A percentile compares a stretch with the other conserved stretches of the same genome.
phyloP scores from a whole-genome alignment of 2,329 filamentous ascomycete species.

The Trichoderma oligosporum region DNA sequence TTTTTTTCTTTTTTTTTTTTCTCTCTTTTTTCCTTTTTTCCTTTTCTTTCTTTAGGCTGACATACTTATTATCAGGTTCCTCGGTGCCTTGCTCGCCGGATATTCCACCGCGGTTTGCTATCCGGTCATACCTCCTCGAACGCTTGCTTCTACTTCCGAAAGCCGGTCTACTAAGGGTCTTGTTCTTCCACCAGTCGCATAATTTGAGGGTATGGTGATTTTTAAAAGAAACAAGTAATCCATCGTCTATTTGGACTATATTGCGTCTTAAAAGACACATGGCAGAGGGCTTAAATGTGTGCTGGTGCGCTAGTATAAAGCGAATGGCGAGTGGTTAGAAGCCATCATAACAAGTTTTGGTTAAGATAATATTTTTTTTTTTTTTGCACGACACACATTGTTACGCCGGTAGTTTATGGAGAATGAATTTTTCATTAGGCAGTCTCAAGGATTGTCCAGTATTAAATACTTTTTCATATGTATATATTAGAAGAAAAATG shows the following conservation, averaged over 20 bases:
- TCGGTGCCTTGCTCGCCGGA: conserved; percentile 5
- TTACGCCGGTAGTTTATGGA: background rate
- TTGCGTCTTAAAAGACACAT: too few relatives aligned
- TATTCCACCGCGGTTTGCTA: conserved; percentile 7
- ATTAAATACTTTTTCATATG: too few relatives aligned
- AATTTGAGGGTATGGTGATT: background rate
- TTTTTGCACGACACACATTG: background rate
- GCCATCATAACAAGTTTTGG: background rate
- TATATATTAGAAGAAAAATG: too few relatives aligned
- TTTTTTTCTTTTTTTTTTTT: too few relatives aligned
- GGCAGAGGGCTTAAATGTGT: too few relatives aligned
- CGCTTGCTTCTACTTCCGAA: background rate
- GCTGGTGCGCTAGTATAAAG: background rate
- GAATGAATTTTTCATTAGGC: background rate
- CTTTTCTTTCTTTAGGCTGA: too few relatives aligned
- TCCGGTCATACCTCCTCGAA: background rate
- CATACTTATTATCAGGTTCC: background rate
- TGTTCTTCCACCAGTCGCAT: background rate
- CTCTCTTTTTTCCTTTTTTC: too few relatives aligned
- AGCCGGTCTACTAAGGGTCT: background rate
- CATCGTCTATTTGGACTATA: too few relatives aligned
- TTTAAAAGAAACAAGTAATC: background rate
- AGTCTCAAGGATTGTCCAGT: background rate
- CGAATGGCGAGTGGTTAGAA: background rate
- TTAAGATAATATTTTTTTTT: too few relatives aligned